Evolutionary conservation across 2,329 filamentous ascomycete species (phyloP).

Genomic region (Colletotrichum gigasporum): DNA sequence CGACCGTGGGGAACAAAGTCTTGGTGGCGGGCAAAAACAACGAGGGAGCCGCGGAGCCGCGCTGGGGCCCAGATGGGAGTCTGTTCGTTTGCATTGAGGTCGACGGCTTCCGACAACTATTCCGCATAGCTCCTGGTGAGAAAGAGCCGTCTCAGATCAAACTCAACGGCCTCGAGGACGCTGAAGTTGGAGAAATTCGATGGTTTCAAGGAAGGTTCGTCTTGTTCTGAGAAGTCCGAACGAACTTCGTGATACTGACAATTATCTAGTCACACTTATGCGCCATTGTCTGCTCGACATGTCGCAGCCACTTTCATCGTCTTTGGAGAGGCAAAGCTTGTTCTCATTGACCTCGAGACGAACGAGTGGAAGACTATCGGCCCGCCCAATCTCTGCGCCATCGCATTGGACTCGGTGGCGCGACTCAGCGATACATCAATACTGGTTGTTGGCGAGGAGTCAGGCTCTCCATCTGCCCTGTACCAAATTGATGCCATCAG

Average conservation of each 20-base stretch:
- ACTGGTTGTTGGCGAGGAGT: conserved; percentile 48
- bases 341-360: conserved; percentile 49
- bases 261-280: conserved; percentile 47
- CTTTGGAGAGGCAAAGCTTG: conserved; percentile 44
- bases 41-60: conserved; percentile 58
- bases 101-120: conserved; percentile 58
- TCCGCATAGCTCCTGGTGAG: conserved; percentile 43
- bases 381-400: conserved; percentile 33
- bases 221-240: too few species aligned
- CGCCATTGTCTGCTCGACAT: conserved; percentile 44
- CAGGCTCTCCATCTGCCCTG: conserved; percentile 41
- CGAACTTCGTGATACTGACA: background rate
- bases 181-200: conserved; percentile 48
- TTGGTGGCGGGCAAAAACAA: conserved; percentile 52
- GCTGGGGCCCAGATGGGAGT: conserved; percentile 58
- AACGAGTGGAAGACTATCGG: conserved; percentile 42
- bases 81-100: conserved; percentile 59
- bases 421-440: conserved; percentile 46
- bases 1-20: conserved; percentile 40
- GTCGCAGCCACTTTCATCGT: conserved; percentile 46
- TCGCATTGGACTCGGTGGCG: conserved; percentile 45
- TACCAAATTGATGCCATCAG: conserved; percentile 44
- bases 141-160: conserved; percentile 40
- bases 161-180: conserved; percentile 50
- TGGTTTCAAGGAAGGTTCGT: conserved; percentile 43